Evolutionary conservation across 116 monocot genomes (phyloP).

Genomic region (Zostera marina): DNA sequence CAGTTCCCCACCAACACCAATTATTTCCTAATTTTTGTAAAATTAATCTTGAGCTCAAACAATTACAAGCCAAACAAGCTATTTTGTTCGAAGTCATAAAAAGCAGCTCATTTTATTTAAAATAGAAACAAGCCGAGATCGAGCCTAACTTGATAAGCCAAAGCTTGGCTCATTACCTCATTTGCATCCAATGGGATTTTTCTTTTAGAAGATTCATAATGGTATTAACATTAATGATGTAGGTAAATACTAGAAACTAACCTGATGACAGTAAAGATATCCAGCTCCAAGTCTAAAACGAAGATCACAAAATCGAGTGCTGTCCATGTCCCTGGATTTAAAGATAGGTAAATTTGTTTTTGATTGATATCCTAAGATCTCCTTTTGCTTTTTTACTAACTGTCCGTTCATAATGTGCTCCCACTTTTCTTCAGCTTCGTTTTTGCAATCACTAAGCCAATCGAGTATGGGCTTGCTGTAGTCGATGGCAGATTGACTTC

Average conservation of each 20-base stretch:
- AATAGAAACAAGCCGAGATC: no score
- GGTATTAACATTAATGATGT: not conserved
- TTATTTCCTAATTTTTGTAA: no score
- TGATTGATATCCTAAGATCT: conserved; percentile 41
- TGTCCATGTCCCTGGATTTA: conserved; percentile 53
- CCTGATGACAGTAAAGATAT: conserved; percentile 94
- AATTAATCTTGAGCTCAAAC: no score
- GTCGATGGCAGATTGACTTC: conserved; percentile 48
- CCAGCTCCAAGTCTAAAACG: conserved; percentile 68
- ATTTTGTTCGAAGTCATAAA: no score
- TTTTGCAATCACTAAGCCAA: conserved; percentile 49
- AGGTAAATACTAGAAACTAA: conserved; percentile 4
- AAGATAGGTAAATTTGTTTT: conserved; percentile 40
- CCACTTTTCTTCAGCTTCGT: conserved; percentile 77
- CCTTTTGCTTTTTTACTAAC: conserved; percentile 52
- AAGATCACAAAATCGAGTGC: conserved; percentile 53
- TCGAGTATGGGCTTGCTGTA: conserved; percentile 68
- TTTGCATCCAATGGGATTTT: no score
- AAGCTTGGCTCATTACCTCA: no score
- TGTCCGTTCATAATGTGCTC: conserved; percentile 51
- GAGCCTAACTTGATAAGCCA: no score
- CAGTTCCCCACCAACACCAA: no score
- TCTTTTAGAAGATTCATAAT: no score
- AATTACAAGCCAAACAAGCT: no score
- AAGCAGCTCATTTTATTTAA: no score